Percentiles rank a stretch among this genome's conserved stretches.
phyloP scores from a whole-genome alignment of 441 rosid genomes.

The Breynia disticha region DNA sequence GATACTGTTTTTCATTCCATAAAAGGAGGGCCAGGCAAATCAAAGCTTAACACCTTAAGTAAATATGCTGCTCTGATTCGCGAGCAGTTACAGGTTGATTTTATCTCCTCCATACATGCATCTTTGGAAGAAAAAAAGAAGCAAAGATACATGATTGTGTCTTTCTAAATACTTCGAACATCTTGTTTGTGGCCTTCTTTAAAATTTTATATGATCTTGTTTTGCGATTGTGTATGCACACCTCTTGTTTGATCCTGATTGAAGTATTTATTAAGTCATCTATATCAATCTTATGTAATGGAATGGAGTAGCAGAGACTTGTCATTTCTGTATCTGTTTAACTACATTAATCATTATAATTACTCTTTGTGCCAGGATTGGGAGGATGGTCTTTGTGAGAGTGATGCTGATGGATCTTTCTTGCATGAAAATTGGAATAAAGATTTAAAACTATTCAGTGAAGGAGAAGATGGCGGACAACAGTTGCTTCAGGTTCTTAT shows the following conservation, averaged over 20 bases:
- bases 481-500: constrained; percentile 70
- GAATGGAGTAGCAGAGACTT: not conserved
- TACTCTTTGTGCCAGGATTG: constrained; percentile 49
- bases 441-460: constrained; percentile 62
- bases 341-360: not conserved
- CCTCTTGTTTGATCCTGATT: no score
- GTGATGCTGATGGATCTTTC: constrained; percentile 81
- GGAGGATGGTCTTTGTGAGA: constrained; percentile 88
- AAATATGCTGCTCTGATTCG: constrained; percentile 52
- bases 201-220: no score
- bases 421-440: constrained; percentile 88
- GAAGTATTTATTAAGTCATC: no score
- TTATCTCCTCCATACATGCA: not conserved
- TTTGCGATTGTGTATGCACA: no score
- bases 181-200: no score
- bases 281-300: not conserved
- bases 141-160: no score
- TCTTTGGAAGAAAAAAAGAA: no score
- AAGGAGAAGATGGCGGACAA: constrained; percentile 75
- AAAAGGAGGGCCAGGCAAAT: constrained; percentile 43
- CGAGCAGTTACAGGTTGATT: constrained; percentile 67
- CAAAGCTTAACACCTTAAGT: constrained; percentile 34
- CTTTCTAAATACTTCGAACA: no score
- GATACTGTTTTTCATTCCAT: constrained; percentile 53
- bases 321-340: not conserved